Evolutionary conservation across 768 basidiomycete genomes (phyloP).

Genomic region (Kwoniella botswanensis): DNA sequence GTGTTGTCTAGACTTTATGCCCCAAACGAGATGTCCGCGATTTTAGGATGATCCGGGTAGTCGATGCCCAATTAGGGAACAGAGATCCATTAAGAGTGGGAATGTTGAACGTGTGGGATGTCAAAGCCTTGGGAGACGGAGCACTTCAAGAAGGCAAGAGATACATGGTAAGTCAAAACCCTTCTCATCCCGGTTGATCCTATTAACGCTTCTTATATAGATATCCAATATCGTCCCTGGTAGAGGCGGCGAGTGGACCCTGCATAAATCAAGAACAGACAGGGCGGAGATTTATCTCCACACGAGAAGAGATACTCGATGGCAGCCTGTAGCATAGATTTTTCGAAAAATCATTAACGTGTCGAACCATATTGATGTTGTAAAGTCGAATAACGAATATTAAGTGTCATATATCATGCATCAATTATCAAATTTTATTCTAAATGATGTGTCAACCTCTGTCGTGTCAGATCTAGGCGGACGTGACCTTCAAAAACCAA

Average conservation of each 20-base stretch:
- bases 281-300: constrained; percentile 72
- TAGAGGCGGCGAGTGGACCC: constrained; percentile 74
- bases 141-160: constrained; percentile 68
- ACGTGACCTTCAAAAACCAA: no score
- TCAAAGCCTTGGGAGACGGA: constrained; percentile 64
- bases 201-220: constrained; percentile 23
- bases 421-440: neutral
- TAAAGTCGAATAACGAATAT: neutral
- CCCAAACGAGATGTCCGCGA: constrained; percentile 75
- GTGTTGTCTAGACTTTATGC: constrained; percentile 62
- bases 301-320: constrained; percentile 68
- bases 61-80: constrained; percentile 63
- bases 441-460: no score
- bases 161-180: constrained; percentile 58
- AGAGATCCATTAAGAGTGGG: constrained; percentile 67
- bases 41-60: constrained; percentile 74
- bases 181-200: no score
- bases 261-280: constrained; percentile 57
- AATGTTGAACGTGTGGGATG: constrained; percentile 85
- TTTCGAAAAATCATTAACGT: neutral
- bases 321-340: constrained; percentile 28
- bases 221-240: constrained; percentile 75
- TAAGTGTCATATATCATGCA: constrained; percentile 6
- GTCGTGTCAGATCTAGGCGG: no score
- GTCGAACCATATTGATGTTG: neutral